Conservation (phyloP, 176 grass and related monocot species). For the Triticum aestivum region IWGSC_CS_RefSeq_v2.1 NC_057804.1:230569431-230569930, state of each 20-base stretch:
- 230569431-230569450: conserved; percentile 41
- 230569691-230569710: conserved; percentile 61
- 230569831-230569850: too few species aligned
- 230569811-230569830: too few species aligned
- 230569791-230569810: too few species aligned
- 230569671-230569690: conserved; percentile 58
- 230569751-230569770: too few species aligned
- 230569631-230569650: conserved; percentile 78
- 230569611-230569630: conserved; percentile 62
- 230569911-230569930: conserved; percentile 66
- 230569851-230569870: too few species aligned
- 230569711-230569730: not conserved
- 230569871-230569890: too few species aligned
- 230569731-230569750: not conserved
- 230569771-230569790: not conserved
- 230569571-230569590: conserved; percentile 80
- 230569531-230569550: not conserved
- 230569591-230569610: conserved; percentile 91
- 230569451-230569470: conserved; percentile 98
- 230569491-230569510: not conserved
- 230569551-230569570: conserved; percentile 13
- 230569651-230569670: conserved; percentile 80
- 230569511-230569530: not conserved
- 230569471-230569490: conserved; percentile 91
- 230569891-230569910: not conserved